Evolutionary conservation across 1,284 basidiomycete species (phyloP).

Genomic region (Termitomyces sp.): DNA sequence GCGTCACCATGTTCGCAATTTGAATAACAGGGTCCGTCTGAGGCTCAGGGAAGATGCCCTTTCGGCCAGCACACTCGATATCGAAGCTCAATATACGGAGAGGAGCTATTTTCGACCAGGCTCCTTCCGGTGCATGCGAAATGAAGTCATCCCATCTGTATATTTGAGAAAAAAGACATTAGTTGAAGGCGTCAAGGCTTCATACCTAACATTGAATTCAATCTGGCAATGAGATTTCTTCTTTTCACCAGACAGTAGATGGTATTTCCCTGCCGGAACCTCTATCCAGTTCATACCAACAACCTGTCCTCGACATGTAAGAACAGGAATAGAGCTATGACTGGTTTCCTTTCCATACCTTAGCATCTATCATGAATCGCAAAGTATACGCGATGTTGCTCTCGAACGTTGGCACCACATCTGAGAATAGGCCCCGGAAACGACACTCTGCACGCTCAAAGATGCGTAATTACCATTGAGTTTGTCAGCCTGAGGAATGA

Average conservation of each 20-base stretch:
- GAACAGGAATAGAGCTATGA: not conserved
- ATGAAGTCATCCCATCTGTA: conserved; percentile 76
- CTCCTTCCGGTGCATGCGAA: conserved; percentile 84
- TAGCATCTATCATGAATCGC: conserved; percentile 95
- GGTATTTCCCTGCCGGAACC: conserved; percentile 77
- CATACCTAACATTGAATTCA: conserved; percentile 71
- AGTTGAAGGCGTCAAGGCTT: not conserved
- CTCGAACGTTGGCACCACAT: conserved; percentile 69
- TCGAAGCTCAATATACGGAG: conserved; percentile 92
- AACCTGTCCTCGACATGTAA: conserved; percentile 44
- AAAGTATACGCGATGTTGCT: conserved; percentile 88
- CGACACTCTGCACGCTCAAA: conserved; percentile 83
- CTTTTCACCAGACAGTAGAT: conserved; percentile 46
- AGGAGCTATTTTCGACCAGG: conserved; percentile 88
- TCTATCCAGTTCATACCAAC: conserved; percentile 99
- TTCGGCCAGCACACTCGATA: conserved; percentile 95
- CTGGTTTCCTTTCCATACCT: conserved; percentile 39
- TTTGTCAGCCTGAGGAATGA: not conserved
- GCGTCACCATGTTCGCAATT: conserved; percentile 96
- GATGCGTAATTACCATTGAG: conserved; percentile 49
- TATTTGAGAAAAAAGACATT: conserved; percentile 7
- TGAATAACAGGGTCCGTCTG: conserved; percentile 90
- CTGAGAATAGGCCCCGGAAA: conserved; percentile 66
- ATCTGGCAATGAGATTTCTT: conserved; percentile 83
- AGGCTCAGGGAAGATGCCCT: conserved; percentile 93